Base-by-base conservation (phyloP, 129 eudicot species). In the Artemisia tridentata region DNA sequence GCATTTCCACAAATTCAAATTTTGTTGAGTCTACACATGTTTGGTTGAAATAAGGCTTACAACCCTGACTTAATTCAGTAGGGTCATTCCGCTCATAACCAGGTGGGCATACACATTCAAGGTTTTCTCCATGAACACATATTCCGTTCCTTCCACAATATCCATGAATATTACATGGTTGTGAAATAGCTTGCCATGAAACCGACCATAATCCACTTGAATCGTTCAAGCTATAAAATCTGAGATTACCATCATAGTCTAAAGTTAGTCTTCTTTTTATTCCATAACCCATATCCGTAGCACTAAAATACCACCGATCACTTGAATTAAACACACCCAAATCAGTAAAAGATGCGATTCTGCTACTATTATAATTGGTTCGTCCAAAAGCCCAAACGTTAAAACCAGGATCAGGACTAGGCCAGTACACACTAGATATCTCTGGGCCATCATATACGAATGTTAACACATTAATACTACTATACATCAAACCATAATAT, bases 281-380 rank as follows among this genome's bases (percentile, higher is more conserved):
- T 16, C 56, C 56, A 13, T 13, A 51, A 13, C 56, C 56, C 17
- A 14, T 13, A 51, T 51, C 56, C 7, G 7, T 13, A 51, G 56
- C 56, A 51, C 56, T 51, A 14, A 51, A 51, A 51, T 51, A 15
- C 56, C 6, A 51, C 56, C 56, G 17, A 51, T 51, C 56, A 12
- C 56, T 51, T 51, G 56, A 51, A 51, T 51, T 51, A 51, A 51
- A 51, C 56, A 12, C n/a, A 51, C 56, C 56, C n/a, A 51, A 51
- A 51, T 51, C 56, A 15, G n/a, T 51, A 51, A 51, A 51, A 13
- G 56, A 51, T 16, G 56, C 56, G 56, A 51, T 51, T 51, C 56
- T 51, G 18, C 56, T 51, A 51, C 56, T 51, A 16, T 51, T 51
- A 51, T 51, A 51, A 51, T 9, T 3, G 8, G 56, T 15, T 16